A percentile compares a stretch with the other conserved stretches of the same genome.
Conservation (phyloP, 192 early-diverging fungal genomes). For the Globomyces pollinis-pini region DNA sequence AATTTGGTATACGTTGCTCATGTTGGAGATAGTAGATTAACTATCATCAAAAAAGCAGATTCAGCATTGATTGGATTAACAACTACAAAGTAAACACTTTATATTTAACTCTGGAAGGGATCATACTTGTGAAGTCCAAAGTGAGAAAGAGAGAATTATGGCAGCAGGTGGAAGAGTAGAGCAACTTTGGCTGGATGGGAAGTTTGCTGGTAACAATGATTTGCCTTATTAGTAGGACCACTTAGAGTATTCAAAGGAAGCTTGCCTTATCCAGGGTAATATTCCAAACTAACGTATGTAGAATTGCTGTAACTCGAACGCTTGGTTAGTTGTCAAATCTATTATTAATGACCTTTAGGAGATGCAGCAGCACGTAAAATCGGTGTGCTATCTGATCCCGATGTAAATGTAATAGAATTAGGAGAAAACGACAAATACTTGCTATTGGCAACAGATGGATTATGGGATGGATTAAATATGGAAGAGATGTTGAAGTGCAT, state of each 20-base stretch:
- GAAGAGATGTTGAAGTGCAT: conserved; percentile 25
- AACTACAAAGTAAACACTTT: conserved; percentile 36
- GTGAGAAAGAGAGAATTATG: conserved; percentile 27
- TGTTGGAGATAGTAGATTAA: conserved; percentile 39
- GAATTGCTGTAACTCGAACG: conserved; percentile 41
- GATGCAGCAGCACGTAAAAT: conserved; percentile 35
- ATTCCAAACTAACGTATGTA: conserved; percentile 12
- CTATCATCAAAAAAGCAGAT: conserved; percentile 18
- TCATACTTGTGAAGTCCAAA: conserved; percentile 27
- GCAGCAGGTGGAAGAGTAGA: conserved; percentile 33
- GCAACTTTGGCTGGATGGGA: conserved; percentile 15
- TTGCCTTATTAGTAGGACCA: too few species aligned
- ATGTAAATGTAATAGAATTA: conserved; percentile 27
- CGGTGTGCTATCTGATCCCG: conserved; percentile 39
- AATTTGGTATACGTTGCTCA: conserved; percentile 28
- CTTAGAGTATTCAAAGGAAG: conserved; percentile 51
- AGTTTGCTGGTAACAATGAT: conserved; percentile 26
- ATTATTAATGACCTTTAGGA: too few species aligned
- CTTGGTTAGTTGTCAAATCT: background rate
- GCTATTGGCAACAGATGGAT: conserved; percentile 42
- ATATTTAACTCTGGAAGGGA: conserved; percentile 19
- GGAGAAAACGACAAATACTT: conserved; percentile 24
- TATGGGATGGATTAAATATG: conserved; percentile 42
- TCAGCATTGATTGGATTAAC: conserved; percentile 8
- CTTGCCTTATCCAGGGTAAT: conserved; percentile 48